These are phyloP conservation scores for Celoporthe dispersa DNA, from an alignment of 2,329 filamentous ascomycete genomes.

Conservation along the genomic window DNA sequence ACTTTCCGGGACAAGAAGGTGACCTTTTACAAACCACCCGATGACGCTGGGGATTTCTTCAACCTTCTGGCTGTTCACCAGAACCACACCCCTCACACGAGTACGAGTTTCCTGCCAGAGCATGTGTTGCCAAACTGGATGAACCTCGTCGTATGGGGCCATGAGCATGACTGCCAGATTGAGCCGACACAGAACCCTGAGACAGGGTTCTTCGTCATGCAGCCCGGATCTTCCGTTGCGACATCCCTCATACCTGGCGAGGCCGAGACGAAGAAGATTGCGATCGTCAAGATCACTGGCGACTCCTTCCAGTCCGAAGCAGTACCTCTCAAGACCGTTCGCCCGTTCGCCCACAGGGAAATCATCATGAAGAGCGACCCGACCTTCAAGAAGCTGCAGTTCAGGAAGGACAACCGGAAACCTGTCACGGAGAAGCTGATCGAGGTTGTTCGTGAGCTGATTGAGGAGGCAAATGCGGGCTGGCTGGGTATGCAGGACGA, in stretches of 20 bases:
- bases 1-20: slow-evolving; percentile 94
- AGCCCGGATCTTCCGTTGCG: slow-evolving; percentile 93
- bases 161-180: slow-evolving; percentile 95
- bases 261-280: slow-evolving; percentile 87
- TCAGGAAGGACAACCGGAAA: slow-evolving; percentile 80
- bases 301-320: slow-evolving; percentile 80
- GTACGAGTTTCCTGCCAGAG: slow-evolving; percentile 93
- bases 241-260: slow-evolving; percentile 91
- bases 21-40: slow-evolving; percentile 84
- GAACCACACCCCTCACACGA: slow-evolving; percentile 90
- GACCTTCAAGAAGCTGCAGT: slow-evolving; percentile 76
- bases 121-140: slow-evolving; percentile 90
- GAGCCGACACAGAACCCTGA: slow-evolving; percentile 82
- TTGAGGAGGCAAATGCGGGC: slow-evolving; percentile 78
- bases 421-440: slow-evolving; percentile 80
- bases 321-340: slow-evolving; percentile 82
- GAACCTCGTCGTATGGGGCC: slow-evolving; percentile 89
- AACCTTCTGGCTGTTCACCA: slow-evolving; percentile 95
- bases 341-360: slow-evolving; percentile 88
- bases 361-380: slow-evolving; percentile 77
- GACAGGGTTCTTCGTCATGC: slow-evolving; percentile 93
- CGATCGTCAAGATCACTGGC: slow-evolving; percentile 82
- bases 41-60: slow-evolving; percentile 89
- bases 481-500: slow-evolving; percentile 81
- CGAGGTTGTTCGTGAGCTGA: slow-evolving; percentile 81